Evolutionary conservation across 2,329 filamentous ascomycete species (phyloP).

Genomic region (Fragosphaeria purpurea): DNA sequence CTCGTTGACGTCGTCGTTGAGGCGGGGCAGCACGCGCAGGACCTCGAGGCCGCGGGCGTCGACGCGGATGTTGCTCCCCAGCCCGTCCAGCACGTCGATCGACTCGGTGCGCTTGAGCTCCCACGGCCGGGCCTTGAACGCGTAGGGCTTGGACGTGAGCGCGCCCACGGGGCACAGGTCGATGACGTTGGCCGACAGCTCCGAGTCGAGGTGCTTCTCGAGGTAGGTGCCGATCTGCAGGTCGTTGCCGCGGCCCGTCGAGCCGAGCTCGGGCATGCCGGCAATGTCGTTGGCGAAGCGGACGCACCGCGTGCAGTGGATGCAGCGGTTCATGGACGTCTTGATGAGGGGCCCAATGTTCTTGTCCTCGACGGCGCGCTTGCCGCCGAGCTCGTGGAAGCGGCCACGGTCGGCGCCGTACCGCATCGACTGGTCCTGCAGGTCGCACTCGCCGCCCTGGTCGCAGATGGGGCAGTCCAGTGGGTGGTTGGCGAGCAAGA

Average conservation of each 20-base stretch:
- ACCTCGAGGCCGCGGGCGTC: conserved; percentile 91
- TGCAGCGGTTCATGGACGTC: conserved; percentile 99
- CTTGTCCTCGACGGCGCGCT: conserved; percentile 98
- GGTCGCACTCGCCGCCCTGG: conserved; percentile 96
- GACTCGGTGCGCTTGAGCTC: conserved; percentile 94
- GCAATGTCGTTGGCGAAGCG: conserved; percentile 97
- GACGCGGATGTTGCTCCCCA: conserved; percentile 90
- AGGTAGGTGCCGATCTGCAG: conserved; percentile 98
- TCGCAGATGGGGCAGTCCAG: conserved; percentile 97
- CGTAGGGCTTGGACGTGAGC: conserved; percentile 93
- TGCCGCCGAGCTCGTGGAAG: conserved; percentile 92
- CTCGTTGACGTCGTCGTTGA: conserved; percentile 98
- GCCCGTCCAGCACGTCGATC: conserved; percentile 82
- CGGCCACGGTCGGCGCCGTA: conserved; percentile 93
- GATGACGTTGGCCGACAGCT: conserved; percentile 94
- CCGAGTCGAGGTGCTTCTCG: conserved; percentile 85
- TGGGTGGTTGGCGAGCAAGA: conserved; percentile 90
- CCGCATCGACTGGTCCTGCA: conserved; percentile 98
- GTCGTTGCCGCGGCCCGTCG: conserved; percentile 89
- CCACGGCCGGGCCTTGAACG: conserved; percentile 94
- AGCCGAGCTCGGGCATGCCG: conserved; percentile 89
- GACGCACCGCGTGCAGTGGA: conserved; percentile 96
- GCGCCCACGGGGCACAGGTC: conserved; percentile 97
- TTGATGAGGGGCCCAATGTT: conserved; percentile 97
- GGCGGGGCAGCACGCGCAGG: conserved; percentile 82